Conservation (phyloP, 1,284 basidiomycete genomes). For the Boletellus dicymbophilus region DNA sequence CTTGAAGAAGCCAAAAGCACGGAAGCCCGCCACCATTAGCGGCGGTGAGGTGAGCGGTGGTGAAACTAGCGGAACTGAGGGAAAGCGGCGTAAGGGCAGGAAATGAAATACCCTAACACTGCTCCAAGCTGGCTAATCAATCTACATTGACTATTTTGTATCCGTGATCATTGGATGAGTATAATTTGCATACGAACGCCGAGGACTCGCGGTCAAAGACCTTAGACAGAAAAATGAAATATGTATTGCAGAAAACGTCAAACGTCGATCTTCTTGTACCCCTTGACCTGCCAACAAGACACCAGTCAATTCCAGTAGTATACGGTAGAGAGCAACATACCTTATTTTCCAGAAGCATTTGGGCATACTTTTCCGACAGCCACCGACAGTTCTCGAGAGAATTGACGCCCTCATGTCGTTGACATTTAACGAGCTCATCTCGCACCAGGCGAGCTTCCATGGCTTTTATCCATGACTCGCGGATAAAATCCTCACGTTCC, state of each 20-base stretch:
- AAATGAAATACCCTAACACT: conserved; percentile 41
- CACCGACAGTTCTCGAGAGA: conserved; percentile 89
- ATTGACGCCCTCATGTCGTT: conserved; percentile 90
- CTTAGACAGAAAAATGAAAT: too few species aligned
- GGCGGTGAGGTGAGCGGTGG: conserved; percentile 67
- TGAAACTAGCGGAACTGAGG: conserved; percentile 60
- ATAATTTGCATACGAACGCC: conserved; percentile 9
- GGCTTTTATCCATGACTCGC: conserved; percentile 92
- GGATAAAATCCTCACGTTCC: conserved; percentile 78
- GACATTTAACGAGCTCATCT: conserved; percentile 91
- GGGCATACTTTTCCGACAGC: conserved; percentile 82
- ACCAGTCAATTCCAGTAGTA: conserved; percentile 4
- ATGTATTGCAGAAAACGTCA: conserved; percentile 9
- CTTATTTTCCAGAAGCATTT: conserved; percentile 84
- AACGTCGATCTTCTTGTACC: conserved; percentile 52
- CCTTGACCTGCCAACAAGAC: conserved; percentile 44
- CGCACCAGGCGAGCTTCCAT: conserved; percentile 94
- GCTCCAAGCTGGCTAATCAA: neutral
- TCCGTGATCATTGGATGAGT: neutral
- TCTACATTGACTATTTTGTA: conserved; percentile 1
- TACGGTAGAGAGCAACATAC: conserved; percentile 48
- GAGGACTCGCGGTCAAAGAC: too few species aligned
- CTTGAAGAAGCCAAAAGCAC: conserved; percentile 65
- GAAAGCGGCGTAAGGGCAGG: conserved; percentile 57
- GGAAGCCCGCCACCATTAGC: conserved; percentile 47